A percentile compares a stretch with the other conserved stretches of the same genome.
phyloP scores from a whole-genome alignment of 78 protist species.

The Cavenderia fasciculata region DNA sequence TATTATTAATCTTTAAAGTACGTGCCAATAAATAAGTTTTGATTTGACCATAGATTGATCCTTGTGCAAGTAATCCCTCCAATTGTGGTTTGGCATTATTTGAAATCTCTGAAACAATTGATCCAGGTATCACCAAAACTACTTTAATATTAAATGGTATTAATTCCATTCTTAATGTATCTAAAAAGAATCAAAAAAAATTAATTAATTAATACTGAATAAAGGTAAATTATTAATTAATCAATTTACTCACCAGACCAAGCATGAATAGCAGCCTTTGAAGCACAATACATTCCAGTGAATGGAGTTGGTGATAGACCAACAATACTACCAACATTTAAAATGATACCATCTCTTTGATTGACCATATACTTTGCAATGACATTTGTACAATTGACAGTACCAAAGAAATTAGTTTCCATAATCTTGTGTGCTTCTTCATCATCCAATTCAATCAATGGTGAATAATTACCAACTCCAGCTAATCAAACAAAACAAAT shows the following conservation, averaged over 20 bases:
- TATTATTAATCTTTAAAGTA: too few species aligned
- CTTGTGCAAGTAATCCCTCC: too few species aligned
- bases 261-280: conserved; percentile 40
- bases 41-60: too few species aligned
- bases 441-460: conserved; percentile 18
- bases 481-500: not conserved
- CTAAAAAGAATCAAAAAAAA: too few species aligned
- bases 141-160: conserved; percentile 46
- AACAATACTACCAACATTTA: conserved; percentile 13
- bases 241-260: conserved; percentile 30
- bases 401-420: conserved; percentile 19
- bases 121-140: conserved; percentile 19
- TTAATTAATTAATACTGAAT: too few species aligned
- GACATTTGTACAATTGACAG: not conserved
- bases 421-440: not conserved
- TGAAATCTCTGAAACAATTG: conserved; percentile 13
- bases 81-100: conserved; percentile 6
- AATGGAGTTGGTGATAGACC: conserved; percentile 12
- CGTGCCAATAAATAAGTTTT: too few species aligned
- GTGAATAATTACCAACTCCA: conserved; percentile 9
- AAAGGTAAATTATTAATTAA: too few species aligned
- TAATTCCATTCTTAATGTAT: conserved; percentile 39
- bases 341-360: conserved; percentile 7
- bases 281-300: conserved; percentile 24
- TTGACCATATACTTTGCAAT: conserved; percentile 1